These are phyloP conservation scores for Capsicum pubescens DNA, from an alignment of 257 asterid species.

Conservation along the genomic window DNA sequence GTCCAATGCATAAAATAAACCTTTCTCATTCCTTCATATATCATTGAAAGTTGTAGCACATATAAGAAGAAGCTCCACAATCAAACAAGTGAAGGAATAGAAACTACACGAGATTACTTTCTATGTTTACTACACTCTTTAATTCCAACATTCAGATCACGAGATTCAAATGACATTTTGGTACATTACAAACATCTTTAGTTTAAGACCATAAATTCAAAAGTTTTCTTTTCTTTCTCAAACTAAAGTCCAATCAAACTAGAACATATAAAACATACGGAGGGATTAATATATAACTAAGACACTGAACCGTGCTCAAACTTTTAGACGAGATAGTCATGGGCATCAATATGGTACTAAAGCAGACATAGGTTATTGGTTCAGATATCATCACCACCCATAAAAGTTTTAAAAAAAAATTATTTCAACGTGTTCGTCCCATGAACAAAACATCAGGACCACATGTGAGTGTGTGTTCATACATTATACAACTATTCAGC, in stretches of 20 bases:
- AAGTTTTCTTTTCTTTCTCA: not conserved
- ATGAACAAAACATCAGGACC: not conserved
- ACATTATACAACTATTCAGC: not conserved
- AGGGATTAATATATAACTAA: not conserved
- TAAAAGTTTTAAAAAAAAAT: not conserved
- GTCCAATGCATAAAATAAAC: constrained; percentile 79
- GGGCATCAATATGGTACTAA: not conserved
- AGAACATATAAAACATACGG: not conserved
- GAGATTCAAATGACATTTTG: not conserved
- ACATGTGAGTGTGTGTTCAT: not conserved
- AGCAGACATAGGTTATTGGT: not conserved
- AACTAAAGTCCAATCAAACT: not conserved
- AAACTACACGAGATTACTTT: not conserved
- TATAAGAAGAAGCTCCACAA: not conserved
- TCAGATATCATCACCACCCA: not conserved
- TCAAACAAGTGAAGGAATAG: not conserved
- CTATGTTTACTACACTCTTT: not conserved
- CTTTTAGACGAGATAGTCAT: not conserved
- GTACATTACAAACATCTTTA: not conserved
- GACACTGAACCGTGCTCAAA: not conserved
- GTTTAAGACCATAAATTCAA: not conserved
- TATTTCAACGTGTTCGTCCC: not conserved
- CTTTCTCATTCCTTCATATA: constrained; percentile 67
- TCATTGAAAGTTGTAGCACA: not conserved
- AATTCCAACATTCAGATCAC: not conserved